phyloP scores from a whole-genome alignment of 139 green algal species.

The Micractinium conductrix region DNA sequence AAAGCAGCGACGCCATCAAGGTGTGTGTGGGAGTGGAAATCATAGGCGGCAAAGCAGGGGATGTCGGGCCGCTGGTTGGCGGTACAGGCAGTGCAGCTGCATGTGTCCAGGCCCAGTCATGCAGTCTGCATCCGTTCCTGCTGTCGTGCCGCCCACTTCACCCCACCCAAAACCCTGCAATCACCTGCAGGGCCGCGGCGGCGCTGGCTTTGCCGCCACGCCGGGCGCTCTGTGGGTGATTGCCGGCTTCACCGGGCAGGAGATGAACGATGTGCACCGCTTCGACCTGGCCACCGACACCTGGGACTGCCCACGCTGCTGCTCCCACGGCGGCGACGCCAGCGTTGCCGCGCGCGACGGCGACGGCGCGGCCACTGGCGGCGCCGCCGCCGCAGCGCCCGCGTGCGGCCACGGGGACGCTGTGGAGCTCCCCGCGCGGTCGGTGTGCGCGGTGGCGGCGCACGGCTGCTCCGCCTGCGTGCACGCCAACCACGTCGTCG shows the following conservation, averaged over 20 bases:
- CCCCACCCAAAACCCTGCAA: background rate
- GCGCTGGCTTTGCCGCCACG: constrained; percentile 17
- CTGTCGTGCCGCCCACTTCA: too few relatives aligned
- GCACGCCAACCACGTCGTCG: constrained; percentile 35
- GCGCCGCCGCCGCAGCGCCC: background rate
- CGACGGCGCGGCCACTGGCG: background rate
- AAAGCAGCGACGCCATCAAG: constrained; percentile 27
- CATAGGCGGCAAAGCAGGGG: too few relatives aligned
- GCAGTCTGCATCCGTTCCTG: too few relatives aligned
- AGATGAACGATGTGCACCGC: constrained; percentile 37
- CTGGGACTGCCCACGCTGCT: constrained; percentile 45
- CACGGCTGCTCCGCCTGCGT: constrained; percentile 44
- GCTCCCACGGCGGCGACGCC: background rate
- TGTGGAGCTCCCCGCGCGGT: constrained; percentile 35
- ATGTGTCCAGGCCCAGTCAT: too few relatives aligned
- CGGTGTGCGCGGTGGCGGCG: constrained; percentile 50
- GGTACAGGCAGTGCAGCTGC: too few relatives aligned
- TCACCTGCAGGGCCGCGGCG: constrained; percentile 40
- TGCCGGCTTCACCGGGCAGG: constrained; percentile 54
- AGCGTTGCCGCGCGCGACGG: too few relatives aligned
- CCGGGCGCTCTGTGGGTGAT: constrained; percentile 48
- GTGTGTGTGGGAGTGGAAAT: background rate
- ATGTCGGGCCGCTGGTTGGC: too few relatives aligned
- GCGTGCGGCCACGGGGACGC: background rate
- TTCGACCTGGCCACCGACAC: constrained; percentile 11